Percentiles rank a stretch among this genome's conserved stretches.
These are phyloP conservation scores for Phytophthora brassicae DNA, from an alignment of 352 stramenopile species.

Conservation along the genomic window DNA sequence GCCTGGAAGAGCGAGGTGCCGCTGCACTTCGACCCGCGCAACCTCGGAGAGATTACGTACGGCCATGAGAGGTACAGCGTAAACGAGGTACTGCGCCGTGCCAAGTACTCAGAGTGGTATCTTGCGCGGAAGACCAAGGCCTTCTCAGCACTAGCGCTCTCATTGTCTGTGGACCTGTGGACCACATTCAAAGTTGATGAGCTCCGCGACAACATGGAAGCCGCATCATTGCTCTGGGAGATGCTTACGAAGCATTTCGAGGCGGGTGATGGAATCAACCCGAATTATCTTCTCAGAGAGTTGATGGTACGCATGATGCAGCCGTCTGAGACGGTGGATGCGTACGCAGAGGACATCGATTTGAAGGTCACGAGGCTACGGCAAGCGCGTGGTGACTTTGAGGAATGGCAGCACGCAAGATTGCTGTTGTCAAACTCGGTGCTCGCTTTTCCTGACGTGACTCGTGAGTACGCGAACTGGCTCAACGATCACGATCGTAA, in stretches of 20 bases:
- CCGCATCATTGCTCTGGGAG: background rate
- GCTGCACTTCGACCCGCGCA: background rate
- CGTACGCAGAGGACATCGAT: no score
- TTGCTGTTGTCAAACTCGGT: no score
- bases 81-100: background rate
- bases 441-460: background rate
- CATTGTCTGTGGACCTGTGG: background rate
- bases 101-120: no score
- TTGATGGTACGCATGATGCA: no score
- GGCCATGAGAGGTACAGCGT: background rate
- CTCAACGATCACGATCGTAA: slow-evolving; percentile 3
- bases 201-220: slow-evolving; percentile 1
- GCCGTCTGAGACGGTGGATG: no score
- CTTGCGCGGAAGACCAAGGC: background rate
- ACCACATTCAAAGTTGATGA: slow-evolving; percentile 1
- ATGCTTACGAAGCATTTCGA: background rate
- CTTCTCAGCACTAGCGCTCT: background rate
- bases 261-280: slow-evolving; percentile 1
- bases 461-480: slow-evolving; percentile 1
- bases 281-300: background rate
- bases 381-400: no score
- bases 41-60: slow-evolving; percentile 1
- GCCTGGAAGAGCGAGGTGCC: slow-evolving; percentile 6
- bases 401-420: no score
- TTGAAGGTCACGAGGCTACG: no score